Percentiles rank a stretch among this genome's conserved stretches.
These are phyloP conservation scores for Dentipellis fragilis DNA, from an alignment of 768 basidiomycete species.

Conservation along the genomic window DNA sequence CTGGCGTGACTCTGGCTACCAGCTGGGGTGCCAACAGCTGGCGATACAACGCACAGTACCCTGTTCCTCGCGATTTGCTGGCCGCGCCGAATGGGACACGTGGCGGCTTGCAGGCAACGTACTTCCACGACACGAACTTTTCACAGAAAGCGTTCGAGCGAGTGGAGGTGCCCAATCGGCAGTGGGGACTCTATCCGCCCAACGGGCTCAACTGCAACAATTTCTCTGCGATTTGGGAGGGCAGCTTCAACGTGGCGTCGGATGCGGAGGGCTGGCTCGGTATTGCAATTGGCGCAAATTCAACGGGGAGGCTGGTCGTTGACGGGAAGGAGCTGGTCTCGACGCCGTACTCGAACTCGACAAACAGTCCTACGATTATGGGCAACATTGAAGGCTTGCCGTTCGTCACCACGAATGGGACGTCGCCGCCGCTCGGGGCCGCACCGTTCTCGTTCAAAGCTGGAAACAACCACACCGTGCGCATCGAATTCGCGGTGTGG, in stretches of 20 bases:
- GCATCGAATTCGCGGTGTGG: background rate
- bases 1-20: background rate
- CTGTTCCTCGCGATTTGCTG: background rate
- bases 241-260: background rate
- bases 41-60: background rate
- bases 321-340: background rate
- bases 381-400: background rate
- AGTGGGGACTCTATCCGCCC: background rate
- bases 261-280: background rate
- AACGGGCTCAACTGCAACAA: background rate
- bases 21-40: background rate
- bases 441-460: background rate
- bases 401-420: background rate
- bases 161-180: background rate
- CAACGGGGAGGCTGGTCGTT: background rate
- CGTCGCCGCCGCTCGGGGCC: background rate
- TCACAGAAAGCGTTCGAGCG: background rate
- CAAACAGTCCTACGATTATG: background rate
- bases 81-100: background rate
- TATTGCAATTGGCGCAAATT: background rate
- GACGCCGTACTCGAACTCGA: background rate
- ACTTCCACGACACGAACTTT: background rate
- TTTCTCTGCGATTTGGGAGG: background rate
- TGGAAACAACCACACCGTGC: background rate
- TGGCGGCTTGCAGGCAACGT: background rate